These are phyloP conservation scores for Pythium periplocum DNA, from an alignment of 352 stramenopile species.

Conservation along the genomic window DNA sequence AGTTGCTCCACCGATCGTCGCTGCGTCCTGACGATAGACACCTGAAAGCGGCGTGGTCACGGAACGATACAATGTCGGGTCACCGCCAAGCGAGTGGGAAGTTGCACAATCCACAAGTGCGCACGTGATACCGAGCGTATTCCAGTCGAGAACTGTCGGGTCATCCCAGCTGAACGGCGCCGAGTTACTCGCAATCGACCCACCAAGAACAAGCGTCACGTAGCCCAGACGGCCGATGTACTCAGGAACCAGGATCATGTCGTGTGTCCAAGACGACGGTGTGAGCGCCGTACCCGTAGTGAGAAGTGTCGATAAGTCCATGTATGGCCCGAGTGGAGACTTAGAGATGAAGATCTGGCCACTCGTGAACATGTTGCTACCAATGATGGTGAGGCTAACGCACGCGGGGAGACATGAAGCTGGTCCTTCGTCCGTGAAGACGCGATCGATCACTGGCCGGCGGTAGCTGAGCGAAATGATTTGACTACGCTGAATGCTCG, in stretches of 20 bases:
- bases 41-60: constrained; percentile 15
- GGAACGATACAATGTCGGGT: constrained; percentile 33
- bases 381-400: constrained; percentile 43
- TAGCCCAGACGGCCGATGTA: constrained; percentile 41
- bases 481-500: constrained; percentile 35
- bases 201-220: constrained; percentile 42
- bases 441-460: constrained; percentile 36
- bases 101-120: constrained; percentile 38
- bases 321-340: constrained; percentile 18
- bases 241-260: constrained; percentile 30
- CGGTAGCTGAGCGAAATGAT: constrained; percentile 29
- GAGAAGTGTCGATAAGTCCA: neutral
- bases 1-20: constrained; percentile 34
- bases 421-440: constrained; percentile 60
- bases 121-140: constrained; percentile 37
- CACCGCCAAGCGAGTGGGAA: constrained; percentile 36
- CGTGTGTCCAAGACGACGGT: constrained; percentile 34
- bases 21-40: constrained; percentile 31
- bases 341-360: constrained; percentile 38
- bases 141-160: constrained; percentile 49
- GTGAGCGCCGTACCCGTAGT: constrained; percentile 2
- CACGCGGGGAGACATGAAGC: constrained; percentile 35
- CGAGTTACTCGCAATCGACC: constrained; percentile 44
- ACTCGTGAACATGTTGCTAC: constrained; percentile 43
- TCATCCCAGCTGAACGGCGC: constrained; percentile 55